These are phyloP conservation scores for Eutrema yunnanense DNA, from an alignment of 345 rosid species.

Conservation along the genomic window DNA sequence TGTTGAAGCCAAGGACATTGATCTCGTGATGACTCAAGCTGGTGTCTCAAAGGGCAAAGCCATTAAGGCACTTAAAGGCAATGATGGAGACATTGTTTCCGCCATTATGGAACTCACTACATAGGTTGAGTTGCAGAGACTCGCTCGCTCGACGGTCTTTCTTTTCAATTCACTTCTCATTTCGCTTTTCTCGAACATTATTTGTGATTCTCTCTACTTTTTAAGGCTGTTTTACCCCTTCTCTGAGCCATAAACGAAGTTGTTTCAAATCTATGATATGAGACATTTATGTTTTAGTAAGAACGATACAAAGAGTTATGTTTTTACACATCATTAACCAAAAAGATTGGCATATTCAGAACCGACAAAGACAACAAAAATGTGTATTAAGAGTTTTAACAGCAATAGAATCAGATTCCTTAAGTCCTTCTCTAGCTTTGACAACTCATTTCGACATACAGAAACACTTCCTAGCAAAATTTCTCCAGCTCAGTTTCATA, in stretches of 20 bases:
- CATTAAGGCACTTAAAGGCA: conserved; percentile 67
- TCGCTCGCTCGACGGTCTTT: background rate
- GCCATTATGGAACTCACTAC: conserved; percentile 96
- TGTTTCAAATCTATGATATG: background rate
- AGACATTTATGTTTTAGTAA: background rate
- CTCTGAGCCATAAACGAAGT: conserved; percentile 6
- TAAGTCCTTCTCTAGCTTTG: background rate
- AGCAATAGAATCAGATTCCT: background rate
- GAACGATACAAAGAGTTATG: background rate
- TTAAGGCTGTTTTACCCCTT: background rate
- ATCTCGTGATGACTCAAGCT: conserved; percentile 87
- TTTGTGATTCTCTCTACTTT: conserved; percentile 9
- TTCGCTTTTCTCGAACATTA: background rate
- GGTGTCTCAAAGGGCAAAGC: conserved; percentile 69
- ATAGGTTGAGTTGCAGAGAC: conserved; percentile 20
- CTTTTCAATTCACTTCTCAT: background rate
- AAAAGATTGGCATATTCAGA: background rate
- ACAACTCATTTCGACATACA: background rate
- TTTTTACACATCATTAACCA: background rate
- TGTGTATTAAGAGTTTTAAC: background rate
- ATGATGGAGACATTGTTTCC: conserved; percentile 72
- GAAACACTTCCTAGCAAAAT: background rate
- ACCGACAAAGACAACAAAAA: background rate
- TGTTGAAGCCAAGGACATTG: conserved; percentile 74
- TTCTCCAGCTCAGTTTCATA: background rate